Evolutionary conservation across 2,329 filamentous ascomycete genomes (phyloP).

Genomic region (Xylaria arbuscula): DNA sequence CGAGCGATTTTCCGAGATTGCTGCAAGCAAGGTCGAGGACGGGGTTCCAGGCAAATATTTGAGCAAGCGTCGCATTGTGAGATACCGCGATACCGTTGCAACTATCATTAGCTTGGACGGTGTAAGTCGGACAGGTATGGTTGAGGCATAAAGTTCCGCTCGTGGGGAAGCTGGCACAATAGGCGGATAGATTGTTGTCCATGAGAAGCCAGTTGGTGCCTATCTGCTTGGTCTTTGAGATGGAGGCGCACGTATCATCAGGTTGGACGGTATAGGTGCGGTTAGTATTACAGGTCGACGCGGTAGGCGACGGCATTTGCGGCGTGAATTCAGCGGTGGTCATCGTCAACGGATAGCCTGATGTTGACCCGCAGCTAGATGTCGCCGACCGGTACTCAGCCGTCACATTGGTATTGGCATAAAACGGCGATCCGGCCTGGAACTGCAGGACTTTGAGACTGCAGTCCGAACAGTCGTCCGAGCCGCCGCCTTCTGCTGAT

Average conservation of each 20-base stretch:
- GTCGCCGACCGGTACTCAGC: slow-evolving; percentile 27
- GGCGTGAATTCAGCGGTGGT: background rate
- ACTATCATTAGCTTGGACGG: slow-evolving; percentile 1
- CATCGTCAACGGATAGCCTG: slow-evolving; percentile 4
- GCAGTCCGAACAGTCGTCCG: slow-evolving; percentile 17
- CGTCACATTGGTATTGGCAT: slow-evolving; percentile 8
- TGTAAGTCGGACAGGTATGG: slow-evolving; percentile 37
- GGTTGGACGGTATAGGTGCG: slow-evolving; percentile 24
- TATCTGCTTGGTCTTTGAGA: slow-evolving; percentile 31
- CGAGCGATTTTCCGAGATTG: slow-evolving; percentile 39
- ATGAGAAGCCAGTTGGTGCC: slow-evolving; percentile 35
- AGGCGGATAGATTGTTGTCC: slow-evolving; percentile 32
- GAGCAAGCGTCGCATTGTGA: slow-evolving; percentile 37
- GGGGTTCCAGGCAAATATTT: slow-evolving; percentile 45
- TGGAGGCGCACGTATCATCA: slow-evolving; percentile 25
- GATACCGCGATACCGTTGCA: slow-evolving; percentile 30
- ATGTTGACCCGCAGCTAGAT: slow-evolving; percentile 7
- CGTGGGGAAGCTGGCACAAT: slow-evolving; percentile 30
- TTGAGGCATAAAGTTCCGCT: slow-evolving; percentile 19
- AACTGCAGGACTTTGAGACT: slow-evolving; percentile 25
- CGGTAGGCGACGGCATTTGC: slow-evolving; percentile 10
- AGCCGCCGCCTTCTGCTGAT: background rate
- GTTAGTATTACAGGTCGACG: background rate
- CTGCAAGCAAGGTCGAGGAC: slow-evolving; percentile 39
- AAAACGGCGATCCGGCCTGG: slow-evolving; percentile 34